Base-by-base conservation (phyloP, 2,329 filamentous ascomycete species). In the Escovopsis sp. region DNA sequence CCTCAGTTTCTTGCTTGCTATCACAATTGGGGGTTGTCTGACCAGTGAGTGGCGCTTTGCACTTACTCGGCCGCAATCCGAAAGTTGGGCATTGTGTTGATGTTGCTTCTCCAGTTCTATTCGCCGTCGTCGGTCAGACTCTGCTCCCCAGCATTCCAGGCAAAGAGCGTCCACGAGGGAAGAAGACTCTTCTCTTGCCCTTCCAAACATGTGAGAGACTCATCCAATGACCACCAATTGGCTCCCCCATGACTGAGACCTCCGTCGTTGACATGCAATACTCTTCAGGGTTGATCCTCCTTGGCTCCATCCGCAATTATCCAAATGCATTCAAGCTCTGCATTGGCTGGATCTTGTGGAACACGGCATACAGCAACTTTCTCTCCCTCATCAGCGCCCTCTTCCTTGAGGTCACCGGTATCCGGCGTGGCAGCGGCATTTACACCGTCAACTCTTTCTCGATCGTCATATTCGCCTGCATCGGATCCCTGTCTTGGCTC, bases 291-390 rank as follows among this genome's bases (percentile, higher is more conserved):
- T 14, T 47, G 24, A 43, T 38, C 39, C 42, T 50, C 12, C 40
- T 50, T n/a, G 34, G 41, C 14, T 50, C 46, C n/a, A 41, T 48
- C 14, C 44, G 46, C 14, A 43, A 32, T 7, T 50, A 50, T 35
- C 48, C 48, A 4, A 50, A 50, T 20, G 48, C 48, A 27, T 50
- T 50, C 41, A 50, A 50, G 43, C 43, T 50, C 25, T 50, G 48
- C 40, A 39, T 45, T 8, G 48, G 46, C 12, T 49, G 48, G 48
- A 45, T 49, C 20, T 41, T 49, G 2, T 49, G 48, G 48, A 48
- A 49, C 31, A 49, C 48, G 1, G 48, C 35, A 5, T 48, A 49
- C 41, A 45, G 44, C 42, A 49, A 47, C 39, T 49, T 49, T 11
- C 29, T 48, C 5, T 39, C 40, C 5, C 44, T 49, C 7, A 34